Conservation (phyloP, 148 eudicot genomes). For the Cornus florida region DNA sequence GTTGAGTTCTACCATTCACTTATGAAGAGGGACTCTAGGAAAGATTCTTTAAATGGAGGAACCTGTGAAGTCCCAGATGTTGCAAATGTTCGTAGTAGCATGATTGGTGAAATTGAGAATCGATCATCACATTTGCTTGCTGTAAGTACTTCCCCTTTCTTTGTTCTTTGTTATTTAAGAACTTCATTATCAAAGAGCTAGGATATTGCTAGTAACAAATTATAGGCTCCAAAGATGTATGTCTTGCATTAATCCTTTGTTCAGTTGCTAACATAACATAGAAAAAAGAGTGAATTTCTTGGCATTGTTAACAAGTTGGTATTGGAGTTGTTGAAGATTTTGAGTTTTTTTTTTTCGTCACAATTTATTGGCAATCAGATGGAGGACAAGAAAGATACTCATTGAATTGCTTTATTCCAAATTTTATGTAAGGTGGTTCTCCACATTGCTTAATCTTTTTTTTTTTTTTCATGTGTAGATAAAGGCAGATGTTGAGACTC, state of each 20-base stretch:
- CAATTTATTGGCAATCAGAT: not conserved
- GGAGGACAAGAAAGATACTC: not conserved
- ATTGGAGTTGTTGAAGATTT: not conserved
- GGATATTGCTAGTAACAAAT: not conserved
- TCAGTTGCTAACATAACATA: not conserved
- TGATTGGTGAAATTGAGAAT: conserved; percentile 92
- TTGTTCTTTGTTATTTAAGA: not conserved
- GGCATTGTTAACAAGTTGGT: not conserved
- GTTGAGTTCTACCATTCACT: conserved; percentile 90
- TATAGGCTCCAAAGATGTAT: not conserved
- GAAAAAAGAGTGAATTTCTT: not conserved
- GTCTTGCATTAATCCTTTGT: not conserved
- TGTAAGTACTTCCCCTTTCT: conserved; percentile 43
- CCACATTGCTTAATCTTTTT: not conserved
- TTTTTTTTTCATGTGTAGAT: conserved; percentile 37
- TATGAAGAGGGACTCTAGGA: conserved; percentile 81
- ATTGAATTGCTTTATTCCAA: not conserved
- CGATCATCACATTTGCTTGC: conserved; percentile 80
- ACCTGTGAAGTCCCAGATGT: conserved; percentile 47
- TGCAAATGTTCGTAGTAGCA: conserved; percentile 63
- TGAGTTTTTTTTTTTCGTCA: not conserved
- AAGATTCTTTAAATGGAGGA: conserved; percentile 54
- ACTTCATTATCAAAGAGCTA: not conserved
- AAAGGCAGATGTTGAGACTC: conserved; percentile 88
- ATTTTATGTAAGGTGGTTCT: not conserved